Base-by-base conservation (phyloP, 2,329 filamentous ascomycete species). In the Trichoderma lentiforme region DNA sequence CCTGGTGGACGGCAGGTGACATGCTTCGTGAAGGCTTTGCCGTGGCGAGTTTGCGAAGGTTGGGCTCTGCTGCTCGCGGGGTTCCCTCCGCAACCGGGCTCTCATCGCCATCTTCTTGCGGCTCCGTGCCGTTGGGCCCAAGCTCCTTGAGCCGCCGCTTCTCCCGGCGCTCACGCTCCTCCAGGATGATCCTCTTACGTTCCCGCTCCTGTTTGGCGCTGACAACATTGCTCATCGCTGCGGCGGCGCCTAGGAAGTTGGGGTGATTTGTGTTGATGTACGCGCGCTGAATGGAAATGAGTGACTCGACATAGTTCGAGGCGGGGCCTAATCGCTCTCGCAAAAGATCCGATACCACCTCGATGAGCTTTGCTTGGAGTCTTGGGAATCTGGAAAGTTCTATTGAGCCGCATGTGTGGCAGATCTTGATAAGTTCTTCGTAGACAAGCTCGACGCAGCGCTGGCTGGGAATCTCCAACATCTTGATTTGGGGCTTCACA, bases 181-280 rank as follows among this genome's bases (percentile, higher is more conserved):
- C 94, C 72, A 93, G 92, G 21, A 93, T 86, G 56, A 93, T 82
- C 51, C 87, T 89, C 81, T 94, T 95, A 81, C 94, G 92, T 82
- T 99, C 95, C 76, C 94, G 92, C 76, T 99, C 96, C 80, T 98
- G 94, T 83, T 96, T 97, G 79, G 92, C 95, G 79, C 90, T 93
- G 73, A 99, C 97, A 61, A 99, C 95, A 62, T 96, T 94, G 76
- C 94, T 95, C 96, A 99, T 99, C 74, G 96, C 96, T 43, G 95
- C 95, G 26, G 96, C 95, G 18, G 96, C 96, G 58, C 96, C 96
- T 18, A 98, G 89, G 85, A 99, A 99, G 82, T 99, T 99, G 63
- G 96, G 96, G 80, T 99, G 96, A 79, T 99, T 99, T 56, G 96
- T 99, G 85, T 99, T 99, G 84, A 99, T 98, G 83, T 99, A 99